Base-by-base conservation (phyloP, 2,329 filamentous ascomycete genomes). In the Ilyonectria destructans region DNA sequence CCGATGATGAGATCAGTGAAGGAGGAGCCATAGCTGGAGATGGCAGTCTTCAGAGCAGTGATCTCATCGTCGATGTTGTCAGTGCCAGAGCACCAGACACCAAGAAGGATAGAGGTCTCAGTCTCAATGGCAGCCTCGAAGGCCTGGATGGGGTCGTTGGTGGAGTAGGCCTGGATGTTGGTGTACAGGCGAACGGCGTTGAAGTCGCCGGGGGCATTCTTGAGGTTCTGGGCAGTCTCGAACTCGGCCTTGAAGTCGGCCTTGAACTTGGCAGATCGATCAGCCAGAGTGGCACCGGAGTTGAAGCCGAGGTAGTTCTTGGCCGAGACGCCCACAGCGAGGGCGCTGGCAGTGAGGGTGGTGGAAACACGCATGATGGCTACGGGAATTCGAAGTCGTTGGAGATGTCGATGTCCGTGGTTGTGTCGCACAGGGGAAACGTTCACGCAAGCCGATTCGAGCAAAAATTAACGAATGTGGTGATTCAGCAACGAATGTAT, bases 91-190 rank as follows among this genome's bases (percentile, higher is more conserved):
- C 86, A 80, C 91, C 91, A 93, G 76, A 92, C 82, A 70, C 91
- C 90, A 58, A 91, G 89, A 40, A 92, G 87, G 51, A 93, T 82
- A 71, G 86, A 82, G 19, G 88, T 90, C 49, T 89, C 84, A 69
- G 89, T 90, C 67, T 85, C 82, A 52, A 91, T 84, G 74, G 91
- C 90, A 40, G 91, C 91, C 82, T 94, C 93, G 82, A 96, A 89
- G 48, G 95, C 95, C 84, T 94, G 85, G 77, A 97, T 85, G 59
- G 94, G 95, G 81, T 96, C 92, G 74, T 89, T 87, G 84, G 93
- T 87, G 77, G 91, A 84, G 81, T 89, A 84, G 77, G 86, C 86
- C 80, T 89, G 87, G 78, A 91, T 89, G 84, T 89, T 90, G 78
- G 91, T 93, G 85, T 93, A 92, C 35, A 92, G 84, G 59, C 90